phyloP scores from a whole-genome alignment of 257 asterid genomes.

The Solanum boliviense region DNA sequence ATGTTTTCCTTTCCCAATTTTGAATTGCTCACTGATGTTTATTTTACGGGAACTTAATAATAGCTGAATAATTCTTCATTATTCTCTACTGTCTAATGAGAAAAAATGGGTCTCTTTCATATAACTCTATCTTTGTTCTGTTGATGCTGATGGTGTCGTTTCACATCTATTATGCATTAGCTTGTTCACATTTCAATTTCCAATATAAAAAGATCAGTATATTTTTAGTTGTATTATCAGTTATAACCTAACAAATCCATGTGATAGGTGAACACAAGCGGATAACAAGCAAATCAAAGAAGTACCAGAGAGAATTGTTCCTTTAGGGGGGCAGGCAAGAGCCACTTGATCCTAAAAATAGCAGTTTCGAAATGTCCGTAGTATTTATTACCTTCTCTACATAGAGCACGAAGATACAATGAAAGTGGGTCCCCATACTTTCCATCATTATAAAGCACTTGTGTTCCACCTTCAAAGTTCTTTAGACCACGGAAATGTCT shows the following conservation, averaged over 20 bases:
- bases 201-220: not conserved
- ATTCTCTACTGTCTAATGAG: not conserved
- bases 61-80: not conserved
- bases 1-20: not conserved
- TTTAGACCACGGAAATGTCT: conserved; percentile 92
- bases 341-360: not conserved
- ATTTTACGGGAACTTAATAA: not conserved
- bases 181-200: not conserved
- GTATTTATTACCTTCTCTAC: conserved; percentile 72
- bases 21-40: not conserved
- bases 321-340: not conserved
- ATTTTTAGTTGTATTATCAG: not conserved
- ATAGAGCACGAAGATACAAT: conserved; percentile 84
- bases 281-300: not conserved
- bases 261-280: not conserved
- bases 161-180: not conserved
- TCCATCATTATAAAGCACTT: conserved; percentile 58
- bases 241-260: not conserved
- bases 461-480: conserved; percentile 69
- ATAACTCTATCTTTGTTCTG: not conserved
- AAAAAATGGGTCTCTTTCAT: not conserved
- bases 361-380: not conserved
- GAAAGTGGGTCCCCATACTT: conserved; percentile 95
- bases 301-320: not conserved
- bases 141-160: not conserved